Evolutionary conservation across 2,329 filamentous ascomycete species (phyloP).

Genomic region (Trichoderma asperellum): DNA sequence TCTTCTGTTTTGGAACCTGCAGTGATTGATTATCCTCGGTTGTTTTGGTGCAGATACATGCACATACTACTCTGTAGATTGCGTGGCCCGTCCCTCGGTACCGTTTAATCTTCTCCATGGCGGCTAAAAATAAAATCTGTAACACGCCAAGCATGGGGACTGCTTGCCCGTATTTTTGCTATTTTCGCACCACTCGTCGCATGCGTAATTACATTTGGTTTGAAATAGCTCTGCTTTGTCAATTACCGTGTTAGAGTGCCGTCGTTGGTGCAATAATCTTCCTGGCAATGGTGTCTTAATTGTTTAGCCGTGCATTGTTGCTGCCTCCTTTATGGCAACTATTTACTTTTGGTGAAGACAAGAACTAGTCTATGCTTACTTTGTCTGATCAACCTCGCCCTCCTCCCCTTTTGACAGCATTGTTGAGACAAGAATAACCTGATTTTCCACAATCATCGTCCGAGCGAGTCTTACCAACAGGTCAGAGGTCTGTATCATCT

Average conservation of each 20-base stretch:
- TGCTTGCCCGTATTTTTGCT: background rate
- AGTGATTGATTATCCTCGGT: background rate
- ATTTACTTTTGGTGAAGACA: background rate
- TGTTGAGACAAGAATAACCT: background rate
- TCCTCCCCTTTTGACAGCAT: background rate
- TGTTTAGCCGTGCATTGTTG: background rate
- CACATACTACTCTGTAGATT: background rate
- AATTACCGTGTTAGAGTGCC: background rate
- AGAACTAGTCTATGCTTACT: background rate
- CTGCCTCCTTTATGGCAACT: background rate
- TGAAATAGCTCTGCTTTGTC: background rate
- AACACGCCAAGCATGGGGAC: constrained; percentile 10
- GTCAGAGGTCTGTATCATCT: background rate
- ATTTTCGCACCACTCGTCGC: background rate
- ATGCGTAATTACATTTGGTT: background rate
- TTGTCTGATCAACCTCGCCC: background rate
- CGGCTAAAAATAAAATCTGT: constrained; percentile 25
- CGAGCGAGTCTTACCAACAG: background rate
- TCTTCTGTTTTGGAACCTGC: no score
- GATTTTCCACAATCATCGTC: background rate
- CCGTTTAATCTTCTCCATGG: background rate
- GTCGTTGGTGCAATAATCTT: background rate
- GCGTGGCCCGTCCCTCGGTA: background rate
- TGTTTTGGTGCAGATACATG: no score
- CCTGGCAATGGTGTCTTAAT: background rate